Base-by-base conservation (phyloP, 2,329 filamentous ascomycete genomes). In the Trichoderma cornu-damae region DNA sequence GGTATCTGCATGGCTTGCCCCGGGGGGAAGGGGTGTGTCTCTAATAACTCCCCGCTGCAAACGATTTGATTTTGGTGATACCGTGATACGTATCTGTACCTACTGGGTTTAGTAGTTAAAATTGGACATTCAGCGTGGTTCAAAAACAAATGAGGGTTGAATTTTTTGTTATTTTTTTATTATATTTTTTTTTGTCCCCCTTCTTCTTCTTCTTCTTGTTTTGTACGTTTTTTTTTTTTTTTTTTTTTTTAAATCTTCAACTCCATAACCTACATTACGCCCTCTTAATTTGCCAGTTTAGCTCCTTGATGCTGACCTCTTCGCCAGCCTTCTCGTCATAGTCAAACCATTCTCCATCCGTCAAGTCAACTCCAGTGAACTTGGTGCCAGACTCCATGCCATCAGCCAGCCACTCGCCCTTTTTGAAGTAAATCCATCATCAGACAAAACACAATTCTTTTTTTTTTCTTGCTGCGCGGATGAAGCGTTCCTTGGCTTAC, bases 281-380 rank as follows among this genome's bases (percentile, higher is more conserved):
- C 63, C 90, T 80, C 62, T 83, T 81, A 63, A 99, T 88, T 63
- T 91, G 86, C 90, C 91, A 99, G 61, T 83, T 89, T 56, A 96
- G 72, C 28, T 94, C 89, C 70, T 90, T 93, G 70, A 96, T 91
- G 72, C 89, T 94, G 46, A 96, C 92, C 72, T 97, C 92, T 49
- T 96, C 90, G 0, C 87, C 81, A 0, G 89, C 82, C 77, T 97
- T 96, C 74, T 97, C 92, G 65, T 97, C 92, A 67, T 97, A 99
- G 66, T 97, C 93, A 72, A 88, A 99, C 94, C 94, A 99, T 66
- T 99, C 94, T 24, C 89, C 93, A 26, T 99, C 94, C 0, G 78
- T 77, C 56, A 99, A 74, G 64, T 97, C 92, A 54, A 97, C 88
- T 4, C 75, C 84, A 0, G 83, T 79, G 68, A 99, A 99, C 66